Conservation (phyloP, 805 yeast species). For the Hanseniaspora pseudoguilliermondii region DNA sequence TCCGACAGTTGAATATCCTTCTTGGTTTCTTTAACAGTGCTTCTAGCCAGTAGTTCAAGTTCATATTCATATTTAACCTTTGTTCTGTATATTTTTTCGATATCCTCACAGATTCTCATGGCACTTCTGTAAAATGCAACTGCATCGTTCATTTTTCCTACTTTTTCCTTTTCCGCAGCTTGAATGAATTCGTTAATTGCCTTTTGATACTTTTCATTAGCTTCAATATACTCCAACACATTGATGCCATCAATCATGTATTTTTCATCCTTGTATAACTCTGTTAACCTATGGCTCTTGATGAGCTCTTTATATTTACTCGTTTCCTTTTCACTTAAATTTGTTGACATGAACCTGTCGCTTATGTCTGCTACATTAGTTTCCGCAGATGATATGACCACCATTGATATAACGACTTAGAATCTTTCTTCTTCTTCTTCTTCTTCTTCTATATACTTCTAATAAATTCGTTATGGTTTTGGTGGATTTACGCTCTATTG, state of each 20-base stretch:
- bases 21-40: slow-evolving; percentile 7
- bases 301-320: background rate
- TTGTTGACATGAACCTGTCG: background rate
- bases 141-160: slow-evolving; percentile 75
- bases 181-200: slow-evolving; percentile 57
- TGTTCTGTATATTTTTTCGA: slow-evolving; percentile 57
- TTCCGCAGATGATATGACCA: background rate
- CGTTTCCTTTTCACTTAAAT: background rate
- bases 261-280: background rate
- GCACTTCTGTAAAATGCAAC: slow-evolving; percentile 61
- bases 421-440: too few species aligned
- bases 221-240: background rate
- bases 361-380: background rate
- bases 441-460: too few species aligned
- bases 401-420: background rate
- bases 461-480: too few species aligned
- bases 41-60: slow-evolving; percentile 17
- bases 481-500: too few species aligned
- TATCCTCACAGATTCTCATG: slow-evolving; percentile 39
- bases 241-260: background rate
- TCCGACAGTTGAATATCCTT: background rate
- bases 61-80: slow-evolving; percentile 35
- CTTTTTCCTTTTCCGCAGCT: slow-evolving; percentile 59
- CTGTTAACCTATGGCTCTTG: background rate
- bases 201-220: background rate